phyloP scores from a whole-genome alignment of 116 monocot species.

The Cymodocea nodosa region DNA sequence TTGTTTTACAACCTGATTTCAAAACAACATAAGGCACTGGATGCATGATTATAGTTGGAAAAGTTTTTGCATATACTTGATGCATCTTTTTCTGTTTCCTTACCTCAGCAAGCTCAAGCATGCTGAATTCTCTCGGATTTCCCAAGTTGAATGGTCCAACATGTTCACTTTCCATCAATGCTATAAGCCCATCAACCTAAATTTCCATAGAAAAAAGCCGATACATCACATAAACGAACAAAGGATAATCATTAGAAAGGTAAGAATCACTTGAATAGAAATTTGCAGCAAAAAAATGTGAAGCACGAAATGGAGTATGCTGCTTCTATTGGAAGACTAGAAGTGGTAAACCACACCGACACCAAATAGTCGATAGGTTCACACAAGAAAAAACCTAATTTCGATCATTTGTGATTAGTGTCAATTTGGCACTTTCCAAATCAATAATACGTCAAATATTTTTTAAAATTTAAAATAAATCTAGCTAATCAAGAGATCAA shows the following conservation, averaged over 20 bases:
- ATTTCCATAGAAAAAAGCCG: no score
- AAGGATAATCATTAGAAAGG: neutral
- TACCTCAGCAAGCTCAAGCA: constrained; percentile 90
- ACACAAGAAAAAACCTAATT: no score
- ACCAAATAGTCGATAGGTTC: no score
- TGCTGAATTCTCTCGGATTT: constrained; percentile 77
- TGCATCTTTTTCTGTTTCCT: no score
- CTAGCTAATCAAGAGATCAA: neutral
- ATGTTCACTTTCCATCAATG: constrained; percentile 84
- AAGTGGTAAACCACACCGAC: neutral
- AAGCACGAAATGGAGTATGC: neutral
- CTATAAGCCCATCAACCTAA: constrained; percentile 72
- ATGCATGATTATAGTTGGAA: neutral
- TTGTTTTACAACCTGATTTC: constrained; percentile 67
- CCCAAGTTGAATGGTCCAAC: constrained; percentile 91
- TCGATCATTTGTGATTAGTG: no score
- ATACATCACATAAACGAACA: neutral
- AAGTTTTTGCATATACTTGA: no score
- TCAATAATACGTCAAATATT: no score
- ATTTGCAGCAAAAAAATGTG: neutral
- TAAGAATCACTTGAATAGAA: neutral
- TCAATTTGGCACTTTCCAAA: no score
- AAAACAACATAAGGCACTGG: constrained; percentile 17
- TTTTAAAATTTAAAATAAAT: no score
- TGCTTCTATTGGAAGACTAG: neutral